Percentiles rank a stretch among this genome's conserved stretches.
Conservation (phyloP, 176 grass and related monocot genomes). For the Oryza longistaminata region DNA sequence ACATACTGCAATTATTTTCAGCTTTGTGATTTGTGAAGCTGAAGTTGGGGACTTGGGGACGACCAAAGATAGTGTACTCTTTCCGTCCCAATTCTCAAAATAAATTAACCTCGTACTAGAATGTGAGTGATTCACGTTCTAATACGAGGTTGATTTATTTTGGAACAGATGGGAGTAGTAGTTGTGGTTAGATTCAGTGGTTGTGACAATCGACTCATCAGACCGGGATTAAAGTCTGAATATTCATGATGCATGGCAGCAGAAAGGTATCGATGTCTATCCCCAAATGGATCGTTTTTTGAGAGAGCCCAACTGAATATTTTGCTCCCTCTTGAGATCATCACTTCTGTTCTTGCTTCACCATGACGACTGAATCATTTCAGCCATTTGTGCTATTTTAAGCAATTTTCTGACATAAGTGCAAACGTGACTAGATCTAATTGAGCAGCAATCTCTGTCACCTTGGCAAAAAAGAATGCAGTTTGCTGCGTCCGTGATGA, state of each 20-base stretch:
- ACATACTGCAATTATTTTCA: neutral
- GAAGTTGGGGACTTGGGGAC: neutral
- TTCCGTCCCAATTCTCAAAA: too few relatives aligned
- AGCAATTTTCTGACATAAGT: neutral
- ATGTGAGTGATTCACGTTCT: too few relatives aligned
- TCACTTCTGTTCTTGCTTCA: neutral
- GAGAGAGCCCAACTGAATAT: neutral
- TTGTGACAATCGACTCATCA: neutral
- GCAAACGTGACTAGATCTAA: neutral
- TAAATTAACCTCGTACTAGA: too few relatives aligned
- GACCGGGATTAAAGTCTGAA: constrained; percentile 24
- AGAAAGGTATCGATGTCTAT: neutral
- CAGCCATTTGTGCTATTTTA: constrained; percentile 5
- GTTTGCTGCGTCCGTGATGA: neutral
- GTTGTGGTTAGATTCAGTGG: neutral
- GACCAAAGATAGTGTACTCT: neutral
- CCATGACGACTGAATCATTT: constrained; percentile 10
- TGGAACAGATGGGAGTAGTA: too few relatives aligned
- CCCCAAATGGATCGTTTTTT: neutral
- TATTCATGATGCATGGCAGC: neutral
- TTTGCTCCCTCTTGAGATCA: neutral
- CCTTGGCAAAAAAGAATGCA: neutral
- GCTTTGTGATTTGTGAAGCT: neutral
- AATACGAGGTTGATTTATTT: too few relatives aligned
- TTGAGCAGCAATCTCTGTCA: neutral